These are phyloP conservation scores for Umbilicus rupestris DNA, from an alignment of 164 flowering plant genomes.

Conservation along the genomic window DNA sequence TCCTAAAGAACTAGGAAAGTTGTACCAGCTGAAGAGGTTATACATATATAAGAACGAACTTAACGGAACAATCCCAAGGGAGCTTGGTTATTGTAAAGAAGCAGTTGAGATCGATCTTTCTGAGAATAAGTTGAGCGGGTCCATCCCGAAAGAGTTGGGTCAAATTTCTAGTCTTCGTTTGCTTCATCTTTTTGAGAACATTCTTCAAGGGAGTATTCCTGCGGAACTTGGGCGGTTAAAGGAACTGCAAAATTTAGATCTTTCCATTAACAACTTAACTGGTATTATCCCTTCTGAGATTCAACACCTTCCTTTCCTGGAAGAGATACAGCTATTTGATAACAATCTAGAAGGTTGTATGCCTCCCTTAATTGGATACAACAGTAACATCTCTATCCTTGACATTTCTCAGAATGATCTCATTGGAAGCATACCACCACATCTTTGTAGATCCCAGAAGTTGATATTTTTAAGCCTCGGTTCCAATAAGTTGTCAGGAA, in stretches of 20 bases:
- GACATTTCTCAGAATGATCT: slow-evolving; percentile 15
- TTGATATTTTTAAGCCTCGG: slow-evolving; percentile 19
- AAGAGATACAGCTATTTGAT: slow-evolving; percentile 10
- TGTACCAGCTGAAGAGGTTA: slow-evolving; percentile 24
- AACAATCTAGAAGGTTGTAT: slow-evolving; percentile 22
- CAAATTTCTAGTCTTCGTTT: slow-evolving; percentile 31
- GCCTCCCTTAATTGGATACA: slow-evolving; percentile 18
- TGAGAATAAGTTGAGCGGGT: slow-evolving; percentile 37
- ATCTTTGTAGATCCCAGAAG: slow-evolving; percentile 14
- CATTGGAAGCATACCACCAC: slow-evolving; percentile 16
- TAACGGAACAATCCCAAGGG: slow-evolving; percentile 45
- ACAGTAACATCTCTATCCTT: neutral
- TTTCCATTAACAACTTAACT: slow-evolving; percentile 15
- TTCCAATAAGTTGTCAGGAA: slow-evolving; percentile 17
- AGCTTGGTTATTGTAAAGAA: slow-evolving; percentile 29
- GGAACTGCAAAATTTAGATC: slow-evolving; percentile 8
- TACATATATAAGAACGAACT: slow-evolving; percentile 40
- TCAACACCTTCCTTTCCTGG: neutral
- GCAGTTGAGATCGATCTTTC: slow-evolving; percentile 49
- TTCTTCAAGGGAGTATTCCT: slow-evolving; percentile 44
- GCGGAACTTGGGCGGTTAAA: slow-evolving; percentile 30
- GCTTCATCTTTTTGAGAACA: slow-evolving; percentile 49
- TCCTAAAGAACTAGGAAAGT: slow-evolving; percentile 45
- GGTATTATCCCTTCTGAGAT: slow-evolving; percentile 26
- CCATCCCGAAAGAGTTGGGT: slow-evolving; percentile 38